A percentile compares a stretch with the other conserved stretches of the same genome.
These are phyloP conservation scores for Cyclocybe cylindracea DNA, from an alignment of 768 basidiomycete species.

Conservation along the genomic window DNA sequence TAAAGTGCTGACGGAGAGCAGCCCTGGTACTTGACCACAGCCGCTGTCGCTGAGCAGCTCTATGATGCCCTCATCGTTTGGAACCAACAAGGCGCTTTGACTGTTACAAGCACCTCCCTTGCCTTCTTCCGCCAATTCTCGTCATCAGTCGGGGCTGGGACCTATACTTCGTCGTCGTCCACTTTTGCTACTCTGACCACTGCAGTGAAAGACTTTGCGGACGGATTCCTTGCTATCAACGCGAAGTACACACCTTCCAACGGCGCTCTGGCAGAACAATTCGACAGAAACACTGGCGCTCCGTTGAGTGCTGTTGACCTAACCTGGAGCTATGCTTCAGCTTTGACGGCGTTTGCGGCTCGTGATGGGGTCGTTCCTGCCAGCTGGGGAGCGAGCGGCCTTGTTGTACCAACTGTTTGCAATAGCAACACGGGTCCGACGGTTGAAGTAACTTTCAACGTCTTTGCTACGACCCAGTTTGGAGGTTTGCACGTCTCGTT, in stretches of 20 bases:
- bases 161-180: conserved; percentile 46
- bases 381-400: conserved; percentile 67
- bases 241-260: conserved; percentile 63
- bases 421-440: conserved; percentile 28
- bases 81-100: conserved; percentile 49
- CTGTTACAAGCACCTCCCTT: conserved; percentile 60
- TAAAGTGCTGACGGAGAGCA: conserved; percentile 23
- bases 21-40: conserved; percentile 79
- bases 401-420: conserved; percentile 51
- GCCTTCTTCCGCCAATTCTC: conserved; percentile 69
- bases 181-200: conserved; percentile 50
- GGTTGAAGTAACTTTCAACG: conserved; percentile 63
- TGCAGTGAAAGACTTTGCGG: conserved; percentile 58
- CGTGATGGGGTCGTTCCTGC: conserved; percentile 45
- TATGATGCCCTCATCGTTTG: conserved; percentile 73
- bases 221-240: conserved; percentile 59
- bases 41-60: conserved; percentile 75
- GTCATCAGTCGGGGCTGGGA: conserved; percentile 48
- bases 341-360: conserved; percentile 58
- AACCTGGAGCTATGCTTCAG: conserved; percentile 79
- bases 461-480: conserved; percentile 56
- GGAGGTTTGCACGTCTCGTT: conserved; percentile 47
- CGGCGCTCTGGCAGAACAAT: conserved; percentile 71
- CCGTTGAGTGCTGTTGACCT: conserved; percentile 64
- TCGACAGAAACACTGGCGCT: conserved; percentile 44